A percentile compares a stretch with the other conserved stretches of the same genome.
These are phyloP conservation scores for Phytophthora tentaculata DNA, from an alignment of 352 stramenopile genomes.

Conservation along the genomic window DNA sequence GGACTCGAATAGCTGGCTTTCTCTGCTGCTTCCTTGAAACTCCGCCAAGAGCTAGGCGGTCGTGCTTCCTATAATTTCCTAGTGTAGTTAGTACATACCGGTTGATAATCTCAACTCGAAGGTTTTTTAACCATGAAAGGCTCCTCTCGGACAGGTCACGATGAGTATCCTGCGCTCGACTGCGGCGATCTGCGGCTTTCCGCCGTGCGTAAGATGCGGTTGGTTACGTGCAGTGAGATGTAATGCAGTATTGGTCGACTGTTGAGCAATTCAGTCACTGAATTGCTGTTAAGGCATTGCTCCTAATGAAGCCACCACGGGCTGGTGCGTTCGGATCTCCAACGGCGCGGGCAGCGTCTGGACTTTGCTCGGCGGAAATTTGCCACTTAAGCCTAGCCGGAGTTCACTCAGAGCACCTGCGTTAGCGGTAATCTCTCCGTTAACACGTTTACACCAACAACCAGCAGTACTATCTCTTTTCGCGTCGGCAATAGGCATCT, in stretches of 20 bases:
- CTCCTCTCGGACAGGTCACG: not conserved
- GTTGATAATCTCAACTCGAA: too few relatives aligned
- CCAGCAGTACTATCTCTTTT: conserved; percentile 3
- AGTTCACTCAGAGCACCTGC: not conserved
- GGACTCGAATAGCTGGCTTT: conserved; percentile 2
- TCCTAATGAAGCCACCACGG: not conserved
- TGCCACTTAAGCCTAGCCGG: not conserved
- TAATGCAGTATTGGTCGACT: not conserved
- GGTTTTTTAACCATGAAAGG: too few relatives aligned
- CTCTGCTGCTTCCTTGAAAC: not conserved
- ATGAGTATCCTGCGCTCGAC: too few relatives aligned
- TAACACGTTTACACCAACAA: conserved; percentile 3
- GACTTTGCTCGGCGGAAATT: too few relatives aligned
- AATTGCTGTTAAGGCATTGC: not conserved
- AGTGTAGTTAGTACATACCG: too few relatives aligned
- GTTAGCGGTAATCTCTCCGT: conserved; percentile 23
- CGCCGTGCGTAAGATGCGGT: conserved; percentile 14
- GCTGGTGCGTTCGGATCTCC: not conserved
- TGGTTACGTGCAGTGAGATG: too few relatives aligned
- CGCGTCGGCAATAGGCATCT: not conserved
- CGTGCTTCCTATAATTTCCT: not conserved
- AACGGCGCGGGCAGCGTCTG: not conserved
- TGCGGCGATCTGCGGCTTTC: conserved; percentile 6
- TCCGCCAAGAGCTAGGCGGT: not conserved
- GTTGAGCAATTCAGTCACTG: not conserved